Conservation (phyloP, 805 yeast genomes). For the Pichia exigua region DNA sequence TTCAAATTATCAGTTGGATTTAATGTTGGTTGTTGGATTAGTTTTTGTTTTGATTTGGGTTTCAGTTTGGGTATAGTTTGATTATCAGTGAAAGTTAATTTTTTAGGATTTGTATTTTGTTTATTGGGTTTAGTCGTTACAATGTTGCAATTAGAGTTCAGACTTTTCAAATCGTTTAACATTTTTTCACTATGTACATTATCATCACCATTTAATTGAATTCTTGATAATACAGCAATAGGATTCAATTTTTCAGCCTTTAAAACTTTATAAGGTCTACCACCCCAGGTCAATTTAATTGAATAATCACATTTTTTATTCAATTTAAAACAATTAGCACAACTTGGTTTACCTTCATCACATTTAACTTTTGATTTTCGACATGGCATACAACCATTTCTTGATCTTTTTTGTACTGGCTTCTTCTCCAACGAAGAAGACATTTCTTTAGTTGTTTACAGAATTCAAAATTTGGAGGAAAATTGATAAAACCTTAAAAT, state of each 20-base stretch:
- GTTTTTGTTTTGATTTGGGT: not conserved
- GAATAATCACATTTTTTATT: constrained; percentile 52
- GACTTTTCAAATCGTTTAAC: not conserved
- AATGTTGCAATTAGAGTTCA: not conserved
- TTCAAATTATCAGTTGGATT: constrained; percentile 14
- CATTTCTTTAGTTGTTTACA: not conserved
- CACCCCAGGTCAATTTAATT: constrained; percentile 64
- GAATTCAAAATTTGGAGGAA: not conserved
- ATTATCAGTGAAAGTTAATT: not conserved
- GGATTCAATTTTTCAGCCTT: constrained; percentile 29
- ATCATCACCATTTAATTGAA: constrained; percentile 3
- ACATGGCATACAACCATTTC: constrained; percentile 57
- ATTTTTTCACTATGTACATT: not conserved
- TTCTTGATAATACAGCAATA: constrained; percentile 19
- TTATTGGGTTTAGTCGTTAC: not conserved
- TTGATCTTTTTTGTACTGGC: constrained; percentile 33
- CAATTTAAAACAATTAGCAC: constrained; percentile 47
- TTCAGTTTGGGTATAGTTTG: not conserved
- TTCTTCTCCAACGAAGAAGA: not conserved
- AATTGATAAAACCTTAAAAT: not conserved
- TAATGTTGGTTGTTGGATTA: constrained; percentile 4
- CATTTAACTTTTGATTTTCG: constrained; percentile 60
- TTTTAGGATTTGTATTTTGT: not conserved
- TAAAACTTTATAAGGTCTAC: constrained; percentile 50
- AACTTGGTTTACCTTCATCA: constrained; percentile 57